These are phyloP conservation scores for Pseudocercospora crystallina DNA, from an alignment of 2,329 filamentous ascomycete species.

Conservation along the genomic window DNA sequence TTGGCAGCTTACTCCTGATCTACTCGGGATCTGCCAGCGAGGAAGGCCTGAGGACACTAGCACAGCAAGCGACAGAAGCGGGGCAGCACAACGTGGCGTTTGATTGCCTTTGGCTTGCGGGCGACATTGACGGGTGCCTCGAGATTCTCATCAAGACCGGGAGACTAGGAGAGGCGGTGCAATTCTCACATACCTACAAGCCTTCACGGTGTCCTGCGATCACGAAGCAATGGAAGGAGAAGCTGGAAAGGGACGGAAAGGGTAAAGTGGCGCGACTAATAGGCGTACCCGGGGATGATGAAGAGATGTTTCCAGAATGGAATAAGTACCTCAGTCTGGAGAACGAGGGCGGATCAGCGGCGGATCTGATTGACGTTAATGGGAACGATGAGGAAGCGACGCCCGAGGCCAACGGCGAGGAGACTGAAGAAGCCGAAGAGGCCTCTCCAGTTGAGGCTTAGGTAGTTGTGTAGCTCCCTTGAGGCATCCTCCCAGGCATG, in stretches of 20 bases:
- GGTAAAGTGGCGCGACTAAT: conserved; percentile 79
- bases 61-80: conserved; percentile 70
- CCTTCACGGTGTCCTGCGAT: conserved; percentile 70
- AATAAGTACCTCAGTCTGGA: conserved; percentile 84
- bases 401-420: conserved; percentile 13
- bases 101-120: conserved; percentile 82
- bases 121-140: conserved; percentile 77
- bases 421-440: conserved; percentile 13
- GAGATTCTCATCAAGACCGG: conserved; percentile 76
- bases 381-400: conserved; percentile 24
- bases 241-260: conserved; percentile 81
- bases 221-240: conserved; percentile 77
- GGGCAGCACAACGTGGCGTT: conserved; percentile 93
- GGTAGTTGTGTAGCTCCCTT: too few species aligned
- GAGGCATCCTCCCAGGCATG: too few species aligned
- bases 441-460: too few species aligned
- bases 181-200: conserved; percentile 95
- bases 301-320: conserved; percentile 91
- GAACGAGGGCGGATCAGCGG: conserved; percentile 60
- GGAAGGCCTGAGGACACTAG: conserved; percentile 70
- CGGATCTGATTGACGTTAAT: conserved; percentile 42
- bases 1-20: conserved; percentile 83
- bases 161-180: conserved; percentile 77
- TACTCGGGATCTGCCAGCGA: conserved; percentile 82
- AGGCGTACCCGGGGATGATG: conserved; percentile 67